Evolutionary conservation across 768 basidiomycete species (phyloP).

Genomic region (Amanita exitialis): DNA sequence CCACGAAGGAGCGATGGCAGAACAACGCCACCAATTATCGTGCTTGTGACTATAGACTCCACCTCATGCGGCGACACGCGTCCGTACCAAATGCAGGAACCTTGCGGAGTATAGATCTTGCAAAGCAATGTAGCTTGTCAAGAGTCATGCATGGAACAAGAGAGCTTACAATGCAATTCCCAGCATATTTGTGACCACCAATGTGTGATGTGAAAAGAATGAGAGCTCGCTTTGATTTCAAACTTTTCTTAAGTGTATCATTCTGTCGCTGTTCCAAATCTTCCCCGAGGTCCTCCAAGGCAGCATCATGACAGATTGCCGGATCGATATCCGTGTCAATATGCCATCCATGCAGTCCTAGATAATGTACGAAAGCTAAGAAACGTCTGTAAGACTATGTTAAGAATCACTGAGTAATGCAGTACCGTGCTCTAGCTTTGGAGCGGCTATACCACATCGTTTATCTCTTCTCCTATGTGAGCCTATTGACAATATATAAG

Average conservation of each 20-base stretch:
- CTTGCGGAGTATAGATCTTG: conserved; percentile 81
- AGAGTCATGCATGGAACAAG: not conserved
- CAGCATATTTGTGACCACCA: conserved; percentile 89
- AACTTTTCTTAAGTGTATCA: conserved; percentile 42
- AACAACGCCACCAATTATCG: conserved; percentile 76
- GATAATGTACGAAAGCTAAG: conserved; percentile 50
- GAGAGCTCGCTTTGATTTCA: conserved; percentile 56
- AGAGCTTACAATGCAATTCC: conserved; percentile 75
- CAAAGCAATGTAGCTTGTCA: conserved; percentile 1
- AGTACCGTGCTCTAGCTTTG: conserved; percentile 68
- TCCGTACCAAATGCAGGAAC: conserved; percentile 88
- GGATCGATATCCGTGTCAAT: conserved; percentile 69
- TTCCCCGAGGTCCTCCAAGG: conserved; percentile 53
- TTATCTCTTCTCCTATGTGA: conserved; percentile 93
- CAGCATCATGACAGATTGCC: conserved; percentile 32
- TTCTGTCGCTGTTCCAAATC: conserved; percentile 48
- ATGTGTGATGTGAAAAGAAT: conserved; percentile 85
- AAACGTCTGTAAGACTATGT: conserved; percentile 7
- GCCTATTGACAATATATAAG: conserved; percentile 35
- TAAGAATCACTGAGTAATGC: conserved; percentile 8
- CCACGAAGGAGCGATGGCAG: conserved; percentile 81
- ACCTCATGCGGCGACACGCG: conserved; percentile 88
- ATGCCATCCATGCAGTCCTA: conserved; percentile 64
- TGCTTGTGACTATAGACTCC: conserved; percentile 76
- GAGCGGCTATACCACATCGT: conserved; percentile 81